phyloP scores from a whole-genome alignment of 1,139 yeast species.

The Geotrichum histeridarum region DNA sequence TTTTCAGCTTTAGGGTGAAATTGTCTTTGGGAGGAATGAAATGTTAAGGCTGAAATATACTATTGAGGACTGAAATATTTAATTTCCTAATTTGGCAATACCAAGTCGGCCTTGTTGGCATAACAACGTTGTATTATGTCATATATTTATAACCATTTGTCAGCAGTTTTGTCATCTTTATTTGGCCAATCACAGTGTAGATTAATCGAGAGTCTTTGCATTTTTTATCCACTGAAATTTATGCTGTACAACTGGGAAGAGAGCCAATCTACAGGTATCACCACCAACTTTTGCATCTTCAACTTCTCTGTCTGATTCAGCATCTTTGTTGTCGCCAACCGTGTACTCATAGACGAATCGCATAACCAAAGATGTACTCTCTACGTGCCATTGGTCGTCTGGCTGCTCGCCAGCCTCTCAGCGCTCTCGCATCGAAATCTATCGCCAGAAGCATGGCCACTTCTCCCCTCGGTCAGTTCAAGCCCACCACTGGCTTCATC shows the following conservation, averaged over 20 bases:
- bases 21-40: neutral
- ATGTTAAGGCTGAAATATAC: neutral
- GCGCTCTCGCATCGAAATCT: constrained; percentile 4
- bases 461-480: constrained; percentile 14
- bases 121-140: neutral
- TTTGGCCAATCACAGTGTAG: neutral
- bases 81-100: constrained; percentile 1
- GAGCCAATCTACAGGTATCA: constrained; percentile 2
- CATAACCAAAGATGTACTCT: constrained; percentile 15
- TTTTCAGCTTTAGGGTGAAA: neutral
- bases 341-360: constrained; percentile 1
- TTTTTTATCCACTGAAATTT: neutral
- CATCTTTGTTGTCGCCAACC: neutral
- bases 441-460: constrained; percentile 17
- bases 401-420: constrained; percentile 14
- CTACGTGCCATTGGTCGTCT: constrained; percentile 19
- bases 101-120: neutral
- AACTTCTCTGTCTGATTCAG: neutral
- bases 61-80: neutral
- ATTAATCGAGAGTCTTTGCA: neutral
- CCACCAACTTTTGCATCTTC: constrained; percentile 6
- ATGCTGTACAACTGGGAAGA: neutral
- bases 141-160: neutral
- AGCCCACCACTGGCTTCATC: constrained; percentile 20
- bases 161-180: neutral